Percentiles rank a stretch among this genome's conserved stretches.
phyloP scores from a whole-genome alignment of 805 yeast genomes.

The Saccharomyces mikatae region DNA sequence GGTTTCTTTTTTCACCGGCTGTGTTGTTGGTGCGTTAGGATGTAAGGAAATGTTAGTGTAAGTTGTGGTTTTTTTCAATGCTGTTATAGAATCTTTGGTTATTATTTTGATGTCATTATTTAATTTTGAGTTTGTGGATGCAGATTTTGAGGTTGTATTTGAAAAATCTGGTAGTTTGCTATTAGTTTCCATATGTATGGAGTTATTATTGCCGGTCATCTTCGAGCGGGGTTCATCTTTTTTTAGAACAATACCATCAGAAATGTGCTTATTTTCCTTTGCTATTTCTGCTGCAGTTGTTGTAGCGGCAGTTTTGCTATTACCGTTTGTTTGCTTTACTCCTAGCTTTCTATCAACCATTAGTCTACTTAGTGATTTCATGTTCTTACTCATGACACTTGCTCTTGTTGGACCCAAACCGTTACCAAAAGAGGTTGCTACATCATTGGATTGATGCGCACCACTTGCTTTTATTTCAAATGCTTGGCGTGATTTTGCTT shows the following conservation, averaged over 20 bases:
- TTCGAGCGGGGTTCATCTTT: neutral
- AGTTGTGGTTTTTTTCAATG: constrained; percentile 4
- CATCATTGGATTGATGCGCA: constrained; percentile 30
- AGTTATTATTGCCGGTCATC: neutral
- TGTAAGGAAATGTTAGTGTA: constrained; percentile 1
- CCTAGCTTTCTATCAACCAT: constrained; percentile 28
- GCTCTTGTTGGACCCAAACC: constrained; percentile 31
- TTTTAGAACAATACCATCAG: neutral
- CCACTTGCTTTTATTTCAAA: constrained; percentile 33
- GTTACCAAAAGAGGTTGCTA: constrained; percentile 29
- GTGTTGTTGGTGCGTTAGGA: constrained; percentile 1
- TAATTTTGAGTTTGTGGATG: neutral
- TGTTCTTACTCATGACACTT: constrained; percentile 27
- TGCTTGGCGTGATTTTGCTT: constrained; percentile 19
- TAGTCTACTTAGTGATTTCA: constrained; percentile 23
- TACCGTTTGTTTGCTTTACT: constrained; percentile 28
- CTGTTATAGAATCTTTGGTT: constrained; percentile 2
- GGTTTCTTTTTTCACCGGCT: constrained; percentile 13
- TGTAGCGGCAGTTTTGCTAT: neutral
- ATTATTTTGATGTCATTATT: neutral
- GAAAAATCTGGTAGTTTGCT: neutral
- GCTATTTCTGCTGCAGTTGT: constrained; percentile 3
- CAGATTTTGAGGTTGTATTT: neutral
- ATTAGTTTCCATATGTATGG: neutral
- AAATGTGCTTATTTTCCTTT: neutral